Evolutionary conservation across 2,329 filamentous ascomycete genomes (phyloP), one percentile per base, ranked within the genome.

Genomic region (Pseudogymnoascus destructans): DNA sequence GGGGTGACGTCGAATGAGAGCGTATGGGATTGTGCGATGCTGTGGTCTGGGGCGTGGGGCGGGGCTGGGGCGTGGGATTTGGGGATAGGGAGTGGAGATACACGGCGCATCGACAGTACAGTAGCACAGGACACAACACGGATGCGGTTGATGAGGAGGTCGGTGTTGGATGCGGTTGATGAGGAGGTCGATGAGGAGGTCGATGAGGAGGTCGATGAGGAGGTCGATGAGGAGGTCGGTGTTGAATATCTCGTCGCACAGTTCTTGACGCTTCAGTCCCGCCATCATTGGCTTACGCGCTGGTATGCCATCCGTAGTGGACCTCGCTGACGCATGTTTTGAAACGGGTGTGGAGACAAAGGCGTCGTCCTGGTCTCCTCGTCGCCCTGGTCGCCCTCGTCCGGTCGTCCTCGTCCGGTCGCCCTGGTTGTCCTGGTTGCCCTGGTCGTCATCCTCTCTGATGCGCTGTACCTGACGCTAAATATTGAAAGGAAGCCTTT

Each of bases 401-500:
- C n/a, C n/a, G n/a, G n/a, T n/a, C n/a, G n/a, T n/a, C n/a, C n/a
- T n/a, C n/a, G n/a, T n/a, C n/a, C n/a, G n/a, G n/a, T n/a, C n/a
- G n/a, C n/a, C n/a, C n/a, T n/a, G n/a, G n/a, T n/a, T n/a, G n/a
- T n/a, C n/a, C n/a, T n/a, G n/a, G n/a, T n/a, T n/a, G n/a, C n/a
- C n/a, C n/a, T n/a, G n/a, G n/a, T n/a, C n/a, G n/a, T n/a, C n/a
- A n/a, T n/a, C n/a, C n/a, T n/a, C n/a, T 40, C 38, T 21, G 38
- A 46, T 46, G 40, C 40, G 40, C 40, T 46, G 40, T 46, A n/a
- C 40, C 40, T 46, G 40, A 25, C 40, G 38, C 38, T 13, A 42
- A 30, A 30, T 9, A 9, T 30, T 3, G 36, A 38, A 38, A 46
- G 25, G 40, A 46, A 46, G 40, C 40, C 40, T 46, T 46, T 46